Evolutionary conservation across 495 filamentous ascomycete species (phyloP), one percentile per base, ranked within the genome.

Genomic region (Penicillium odoratum): DNA sequence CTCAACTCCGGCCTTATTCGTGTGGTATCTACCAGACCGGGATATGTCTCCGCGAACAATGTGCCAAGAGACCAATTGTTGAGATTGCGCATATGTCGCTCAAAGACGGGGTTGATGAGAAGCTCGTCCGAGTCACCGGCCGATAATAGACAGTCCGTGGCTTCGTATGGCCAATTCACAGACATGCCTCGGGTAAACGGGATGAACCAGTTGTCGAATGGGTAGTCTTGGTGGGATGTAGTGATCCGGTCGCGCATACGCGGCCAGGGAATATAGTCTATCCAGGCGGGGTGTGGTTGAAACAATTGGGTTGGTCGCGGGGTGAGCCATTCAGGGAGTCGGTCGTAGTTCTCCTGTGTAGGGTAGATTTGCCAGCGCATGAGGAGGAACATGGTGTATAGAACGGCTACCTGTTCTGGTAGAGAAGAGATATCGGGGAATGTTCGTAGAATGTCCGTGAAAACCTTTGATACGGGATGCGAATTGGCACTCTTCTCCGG

Each of bases 341-440:
- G 79, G 18, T 85, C 78, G 66, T 88, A 91, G 71, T 89, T 92
- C 59, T 89, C 86, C 46, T 74, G 77, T 5, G 90, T 90, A 0
- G 90, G 90, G 9, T 74, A 78, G 25, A 95, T 85, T 63, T 87
- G 85, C 90, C 90, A 95, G 3, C 90, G 85, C 87, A 92, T 90
- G 50, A 90, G 65, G 8, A 91, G 81, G 69, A 93, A 93, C 90
- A 92, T 93, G 65, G 82, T 71, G 62, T 88, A 90, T n/a, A 93
- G 77, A 6, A 92, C 81, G 16, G 85, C 90, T 4, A 92, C 83
- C 61, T 89, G 85, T 68, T 93, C 91, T 5, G 91, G 90, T 0
- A 93, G 78, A 3, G 73, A 72, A 11, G 73, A 74, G 7, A 95
- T 80, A 57, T 85, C 83, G 0, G 90, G 89, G 59, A 93, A 92